Conservation (phyloP, 2,329 filamentous ascomycete species). For the Aspergillus persii region DNA sequence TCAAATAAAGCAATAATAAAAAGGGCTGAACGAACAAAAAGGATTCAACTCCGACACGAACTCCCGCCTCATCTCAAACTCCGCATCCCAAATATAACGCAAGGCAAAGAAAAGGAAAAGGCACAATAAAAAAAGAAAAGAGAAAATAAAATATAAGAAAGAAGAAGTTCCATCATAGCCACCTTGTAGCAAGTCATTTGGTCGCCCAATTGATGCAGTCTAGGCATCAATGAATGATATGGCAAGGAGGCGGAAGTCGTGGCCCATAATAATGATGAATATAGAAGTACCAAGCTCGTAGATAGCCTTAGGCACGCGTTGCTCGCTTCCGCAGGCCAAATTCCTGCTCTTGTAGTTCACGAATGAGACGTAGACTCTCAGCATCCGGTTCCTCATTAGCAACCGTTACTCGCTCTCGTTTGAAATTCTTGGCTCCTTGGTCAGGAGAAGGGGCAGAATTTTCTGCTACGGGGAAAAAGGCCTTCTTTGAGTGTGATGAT, state of each 20-base stretch:
- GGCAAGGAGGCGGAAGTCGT: constrained; percentile 3
- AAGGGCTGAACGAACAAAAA: not conserved
- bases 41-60: not conserved
- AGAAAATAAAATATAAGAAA: not conserved
- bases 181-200: not conserved
- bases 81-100: not conserved
- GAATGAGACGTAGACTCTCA: constrained; percentile 45
- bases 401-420: constrained; percentile 25
- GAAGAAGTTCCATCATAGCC: not conserved
- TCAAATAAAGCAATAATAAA: not conserved
- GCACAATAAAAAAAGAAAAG: not conserved
- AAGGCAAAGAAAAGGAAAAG: not conserved
- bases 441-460: constrained; percentile 30
- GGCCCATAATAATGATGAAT: not conserved
- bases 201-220: not conserved
- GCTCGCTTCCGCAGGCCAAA: constrained; percentile 42
- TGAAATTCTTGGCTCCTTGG: constrained; percentile 27
- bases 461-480: constrained; percentile 27
- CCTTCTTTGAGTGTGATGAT: constrained; percentile 40
- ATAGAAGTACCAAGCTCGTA: not conserved
- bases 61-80: not conserved
- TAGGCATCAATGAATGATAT: not conserved
- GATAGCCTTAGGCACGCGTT: constrained; percentile 15
- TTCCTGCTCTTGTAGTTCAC: constrained; percentile 46
- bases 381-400: constrained; percentile 37